These are phyloP conservation scores for Amoebophrya sp. DNA, from an alignment of 169 alveolate species.

Conservation along the genomic window DNA sequence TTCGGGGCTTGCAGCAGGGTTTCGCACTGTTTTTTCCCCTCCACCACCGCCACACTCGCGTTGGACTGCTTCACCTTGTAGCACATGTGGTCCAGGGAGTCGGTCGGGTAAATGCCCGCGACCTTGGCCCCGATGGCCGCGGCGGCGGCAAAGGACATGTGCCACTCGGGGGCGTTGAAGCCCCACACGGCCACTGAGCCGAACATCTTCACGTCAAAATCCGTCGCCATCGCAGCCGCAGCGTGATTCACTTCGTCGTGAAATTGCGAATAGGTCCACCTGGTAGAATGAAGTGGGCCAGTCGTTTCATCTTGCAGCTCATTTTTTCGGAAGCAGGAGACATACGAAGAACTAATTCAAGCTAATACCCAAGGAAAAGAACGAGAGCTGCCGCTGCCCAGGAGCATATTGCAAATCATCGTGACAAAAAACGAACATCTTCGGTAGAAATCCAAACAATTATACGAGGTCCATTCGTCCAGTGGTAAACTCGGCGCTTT, in stretches of 20 bases:
- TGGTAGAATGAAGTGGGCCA: too few relatives aligned
- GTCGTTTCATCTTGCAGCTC: too few relatives aligned
- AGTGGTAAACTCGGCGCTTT: not conserved
- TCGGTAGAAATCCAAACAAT: not conserved
- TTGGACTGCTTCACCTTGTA: not conserved
- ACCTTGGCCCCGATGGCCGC: not conserved
- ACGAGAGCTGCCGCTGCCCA: too few relatives aligned
- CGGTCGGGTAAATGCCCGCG: not conserved
- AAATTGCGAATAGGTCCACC: too few relatives aligned
- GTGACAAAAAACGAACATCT: too few relatives aligned
- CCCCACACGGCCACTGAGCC: not conserved
- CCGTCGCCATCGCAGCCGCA: not conserved
- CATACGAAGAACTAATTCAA: too few relatives aligned
- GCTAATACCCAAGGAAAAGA: too few relatives aligned
- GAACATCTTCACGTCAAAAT: not conserved
- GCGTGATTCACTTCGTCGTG: too few relatives aligned
- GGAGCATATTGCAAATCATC: too few relatives aligned
- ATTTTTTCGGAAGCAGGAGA: too few relatives aligned
- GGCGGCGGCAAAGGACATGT: not conserved
- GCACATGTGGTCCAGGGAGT: not conserved
- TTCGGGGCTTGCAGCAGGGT: not conserved
- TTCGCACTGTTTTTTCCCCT: not conserved
- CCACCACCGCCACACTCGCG: not conserved
- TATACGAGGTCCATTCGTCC: not conserved
- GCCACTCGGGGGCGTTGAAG: constrained; percentile 2